Base-by-base conservation (phyloP, 169 alveolate genomes). In the Plasmodium billcollinsi region DNA sequence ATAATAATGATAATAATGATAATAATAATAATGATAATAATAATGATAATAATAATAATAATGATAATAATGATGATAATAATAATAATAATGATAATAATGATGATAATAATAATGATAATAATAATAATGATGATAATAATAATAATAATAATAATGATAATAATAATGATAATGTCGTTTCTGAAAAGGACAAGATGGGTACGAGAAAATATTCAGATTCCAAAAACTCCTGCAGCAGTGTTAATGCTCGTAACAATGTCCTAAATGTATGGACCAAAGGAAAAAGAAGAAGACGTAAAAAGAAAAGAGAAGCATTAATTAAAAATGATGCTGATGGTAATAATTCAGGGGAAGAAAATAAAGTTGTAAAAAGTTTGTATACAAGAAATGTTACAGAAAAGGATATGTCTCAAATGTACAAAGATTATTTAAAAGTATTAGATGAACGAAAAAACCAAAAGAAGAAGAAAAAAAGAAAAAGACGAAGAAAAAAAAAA, bases 371-470 rank as follows among this genome's bases (percentile, higher is more conserved):
- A 20, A 78, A 66, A 52, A 78, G 54, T 26, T 43, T 49, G 21
- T 58, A 33, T 20, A 78, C 67, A 58, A 78, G 54, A 66, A 50
- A 24, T 65, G 76, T 78, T 49, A 78, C 89, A 0, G 89, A 78
- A 59, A 65, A 59, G 26, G 89, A 78, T 58, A 65, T 78, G 71
- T 78, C 89, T 8, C 65, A 65, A 39, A n/a, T 78, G 29, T 78
- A 78, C 47, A 69, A 71, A 11, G 78, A 78, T 18, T 78, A 78
- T 50, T 33, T 78, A 21, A 65, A 58, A 7, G 45, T 78, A 8
- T 56, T 78, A 47, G 67, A 70, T 20, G 89, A 58, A 15, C 65
- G 54, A 50, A 59, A 56, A 59, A 78, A 43, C 15, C 65, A 12
- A 14, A 65, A 47, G 20, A 9, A 15, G 12, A 14, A 9, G 20